Percentiles rank a stretch among this genome's conserved stretches.
Conservation (phyloP, 2,329 filamentous ascomycete species). For the Paraphaeosphaeria minitans region DNA sequence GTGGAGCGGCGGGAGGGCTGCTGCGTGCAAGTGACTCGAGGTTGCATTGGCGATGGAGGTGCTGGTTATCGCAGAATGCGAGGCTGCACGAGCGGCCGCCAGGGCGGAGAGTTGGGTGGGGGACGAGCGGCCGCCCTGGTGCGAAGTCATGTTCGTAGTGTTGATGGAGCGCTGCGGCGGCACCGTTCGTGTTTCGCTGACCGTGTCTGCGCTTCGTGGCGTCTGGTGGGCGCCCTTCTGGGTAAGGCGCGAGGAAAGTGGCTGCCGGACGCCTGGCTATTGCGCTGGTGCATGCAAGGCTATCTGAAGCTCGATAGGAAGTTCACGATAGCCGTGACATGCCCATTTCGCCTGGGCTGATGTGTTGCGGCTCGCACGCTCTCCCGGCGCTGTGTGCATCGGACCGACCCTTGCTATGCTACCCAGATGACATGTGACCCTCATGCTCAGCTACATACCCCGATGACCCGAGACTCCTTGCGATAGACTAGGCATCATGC, state of each 20-base stretch:
- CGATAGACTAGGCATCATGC: too few species aligned
- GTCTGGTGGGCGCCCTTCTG: neutral
- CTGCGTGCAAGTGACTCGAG: conserved; percentile 31
- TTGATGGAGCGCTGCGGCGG: conserved; percentile 34
- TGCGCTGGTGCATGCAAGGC: neutral
- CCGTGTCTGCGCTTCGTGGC: conserved; percentile 17
- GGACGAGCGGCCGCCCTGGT: conserved; percentile 24
- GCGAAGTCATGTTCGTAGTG: conserved; percentile 33
- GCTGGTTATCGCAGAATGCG: conserved; percentile 10
- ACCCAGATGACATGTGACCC: neutral
- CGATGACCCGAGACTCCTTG: too few species aligned
- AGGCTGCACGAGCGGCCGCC: conserved; percentile 18
- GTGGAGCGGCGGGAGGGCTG: conserved; percentile 27
- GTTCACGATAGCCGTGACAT: neutral
- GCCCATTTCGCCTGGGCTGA: neutral
- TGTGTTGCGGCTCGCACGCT: neutral
- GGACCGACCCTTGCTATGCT: neutral
- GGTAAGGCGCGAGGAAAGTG: neutral
- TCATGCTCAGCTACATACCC: too few species aligned
- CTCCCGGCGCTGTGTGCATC: neutral
- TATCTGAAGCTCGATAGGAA: conserved; percentile 4
- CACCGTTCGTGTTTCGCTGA: conserved; percentile 31
- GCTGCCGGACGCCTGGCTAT: neutral
- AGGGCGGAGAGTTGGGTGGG: conserved; percentile 22
- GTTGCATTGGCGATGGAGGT: conserved; percentile 23